These are phyloP conservation scores for Xanthoceras sorbifolium DNA, from an alignment of 345 rosid species.

Conservation along the genomic window DNA sequence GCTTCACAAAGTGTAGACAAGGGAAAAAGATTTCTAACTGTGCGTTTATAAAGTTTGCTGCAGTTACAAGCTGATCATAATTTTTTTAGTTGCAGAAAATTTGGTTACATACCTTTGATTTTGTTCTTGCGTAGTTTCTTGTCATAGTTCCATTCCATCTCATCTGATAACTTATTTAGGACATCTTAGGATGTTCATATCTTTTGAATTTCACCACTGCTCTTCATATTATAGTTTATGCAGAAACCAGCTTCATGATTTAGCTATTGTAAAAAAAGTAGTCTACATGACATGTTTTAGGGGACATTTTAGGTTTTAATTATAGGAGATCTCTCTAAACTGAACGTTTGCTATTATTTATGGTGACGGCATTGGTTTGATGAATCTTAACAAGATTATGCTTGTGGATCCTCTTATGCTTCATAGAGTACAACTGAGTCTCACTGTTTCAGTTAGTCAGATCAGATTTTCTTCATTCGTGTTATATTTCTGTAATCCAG, in stretches of 20 bases:
- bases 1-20: background rate
- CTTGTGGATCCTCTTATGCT: background rate
- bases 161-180: background rate
- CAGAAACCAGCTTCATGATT: background rate
- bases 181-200: background rate
- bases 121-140: background rate
- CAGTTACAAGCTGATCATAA: background rate
- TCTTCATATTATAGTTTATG: background rate
- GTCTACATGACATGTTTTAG: background rate
- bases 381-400: background rate
- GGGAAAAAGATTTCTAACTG: background rate
- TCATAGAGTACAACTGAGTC: background rate
- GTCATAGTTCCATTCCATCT: background rate
- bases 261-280: no score
- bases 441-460: background rate
- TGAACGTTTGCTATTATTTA: background rate
- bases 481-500: conserved; percentile 9
- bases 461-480: background rate
- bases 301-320: background rate
- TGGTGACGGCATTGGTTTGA: background rate
- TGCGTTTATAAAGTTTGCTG: background rate
- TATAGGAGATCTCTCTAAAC: background rate
- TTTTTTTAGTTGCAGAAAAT: background rate
- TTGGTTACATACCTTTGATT: background rate
- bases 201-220: background rate